A percentile compares a stretch with the other conserved stretches of the same genome.
These are phyloP conservation scores for Coniochaeta pulveracea DNA, from an alignment of 2,329 filamentous ascomycete species.

Conservation along the genomic window DNA sequence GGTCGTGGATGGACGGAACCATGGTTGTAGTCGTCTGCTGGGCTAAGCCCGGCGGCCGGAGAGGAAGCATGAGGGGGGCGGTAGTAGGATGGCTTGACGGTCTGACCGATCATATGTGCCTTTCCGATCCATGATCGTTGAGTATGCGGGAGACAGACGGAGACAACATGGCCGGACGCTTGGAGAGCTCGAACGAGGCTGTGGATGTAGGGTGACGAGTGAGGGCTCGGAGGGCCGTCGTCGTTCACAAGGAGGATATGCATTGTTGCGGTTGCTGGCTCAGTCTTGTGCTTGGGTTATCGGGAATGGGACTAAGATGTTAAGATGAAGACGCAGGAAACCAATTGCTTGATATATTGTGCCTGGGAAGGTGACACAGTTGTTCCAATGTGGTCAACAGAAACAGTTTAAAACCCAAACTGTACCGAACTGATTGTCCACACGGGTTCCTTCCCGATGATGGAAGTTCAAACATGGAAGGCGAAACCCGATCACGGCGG, in stretches of 20 bases:
- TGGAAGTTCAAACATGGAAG: too few species aligned
- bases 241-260: conserved; percentile 64
- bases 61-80: conserved; percentile 35
- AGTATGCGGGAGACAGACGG: conserved; percentile 79
- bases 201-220: conserved; percentile 73
- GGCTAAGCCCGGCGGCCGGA: conserved; percentile 22
- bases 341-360: too few species aligned
- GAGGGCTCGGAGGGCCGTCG: conserved; percentile 67
- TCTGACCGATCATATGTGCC: conserved; percentile 88
- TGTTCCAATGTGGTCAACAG: too few species aligned
- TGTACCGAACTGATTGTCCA: too few species aligned
- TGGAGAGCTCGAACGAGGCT: conserved; percentile 61
- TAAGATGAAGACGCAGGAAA: too few species aligned
- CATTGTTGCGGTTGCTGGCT: conserved; percentile 25
- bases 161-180: conserved; percentile 71
- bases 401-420: too few species aligned
- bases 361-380: too few species aligned
- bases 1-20: conserved; percentile 56
- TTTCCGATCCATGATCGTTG: conserved; percentile 98
- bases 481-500: too few species aligned
- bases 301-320: not conserved
- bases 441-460: too few species aligned
- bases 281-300: not conserved
- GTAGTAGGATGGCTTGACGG: conserved; percentile 76
- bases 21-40: conserved; percentile 34